Percentiles rank a stretch among this genome's conserved stretches.
These are phyloP conservation scores for Aspergillus clavatus DNA, from an alignment of 2,329 filamentous ascomycete species.

Conservation along the genomic window DNA sequence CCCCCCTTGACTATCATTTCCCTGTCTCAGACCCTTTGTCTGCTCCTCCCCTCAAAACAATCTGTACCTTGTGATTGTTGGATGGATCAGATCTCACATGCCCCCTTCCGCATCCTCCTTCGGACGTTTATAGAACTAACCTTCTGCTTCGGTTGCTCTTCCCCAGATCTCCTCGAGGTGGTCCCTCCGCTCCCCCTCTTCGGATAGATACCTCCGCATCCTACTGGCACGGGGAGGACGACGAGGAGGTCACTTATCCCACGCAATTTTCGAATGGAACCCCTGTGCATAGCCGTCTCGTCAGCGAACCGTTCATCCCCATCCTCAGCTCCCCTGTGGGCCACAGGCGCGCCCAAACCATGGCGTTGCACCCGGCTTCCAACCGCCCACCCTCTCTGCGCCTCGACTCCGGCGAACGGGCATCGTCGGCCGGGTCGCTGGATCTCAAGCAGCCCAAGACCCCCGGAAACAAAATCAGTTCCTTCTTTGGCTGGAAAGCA, in stretches of 20 bases:
- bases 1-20: slow-evolving; percentile 2
- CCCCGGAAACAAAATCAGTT: slow-evolving; percentile 55
- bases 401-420: slow-evolving; percentile 38
- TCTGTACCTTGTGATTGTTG: slow-evolving; percentile 4
- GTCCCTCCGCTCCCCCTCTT: slow-evolving; percentile 29
- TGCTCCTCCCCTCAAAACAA: slow-evolving; percentile 3
- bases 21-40: slow-evolving; percentile 1
- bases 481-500: slow-evolving; percentile 64
- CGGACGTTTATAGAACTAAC: slow-evolving; percentile 23
- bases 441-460: slow-evolving; percentile 46
- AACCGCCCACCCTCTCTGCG: slow-evolving; percentile 42
- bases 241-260: slow-evolving; percentile 23
- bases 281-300: slow-evolving; percentile 37
- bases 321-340: slow-evolving; percentile 67
- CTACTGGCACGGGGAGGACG: slow-evolving; percentile 19
- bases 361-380: slow-evolving; percentile 42
- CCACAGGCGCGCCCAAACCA: slow-evolving; percentile 36
- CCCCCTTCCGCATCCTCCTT: slow-evolving; percentile 15
- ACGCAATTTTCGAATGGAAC: slow-evolving; percentile 36
- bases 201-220: slow-evolving; percentile 30
- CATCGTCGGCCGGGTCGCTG: slow-evolving; percentile 29
- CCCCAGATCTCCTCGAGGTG: slow-evolving; percentile 38
- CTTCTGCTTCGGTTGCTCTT: slow-evolving; percentile 18
- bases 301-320: slow-evolving; percentile 46
- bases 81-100: slow-evolving; percentile 14